Conservation (phyloP, 2,329 filamentous ascomycete species). For the Ramichloridium luteum region DNA sequence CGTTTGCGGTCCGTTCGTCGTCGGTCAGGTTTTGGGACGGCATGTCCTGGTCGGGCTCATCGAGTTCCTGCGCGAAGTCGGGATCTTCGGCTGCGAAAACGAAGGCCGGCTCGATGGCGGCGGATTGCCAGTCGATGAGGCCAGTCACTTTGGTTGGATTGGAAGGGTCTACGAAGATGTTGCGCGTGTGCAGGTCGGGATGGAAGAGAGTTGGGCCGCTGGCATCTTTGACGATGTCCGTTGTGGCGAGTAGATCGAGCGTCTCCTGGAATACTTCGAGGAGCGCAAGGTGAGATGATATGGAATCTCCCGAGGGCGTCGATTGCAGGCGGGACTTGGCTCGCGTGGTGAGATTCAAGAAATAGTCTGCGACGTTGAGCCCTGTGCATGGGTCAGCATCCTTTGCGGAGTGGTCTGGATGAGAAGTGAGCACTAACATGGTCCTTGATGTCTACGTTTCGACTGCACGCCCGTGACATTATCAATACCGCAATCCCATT, state of each 20-base stretch:
- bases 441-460: too few relatives aligned
- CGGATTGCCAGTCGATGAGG: conserved; percentile 27
- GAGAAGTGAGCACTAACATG: too few relatives aligned
- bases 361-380: background rate
- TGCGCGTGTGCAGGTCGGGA: conserved; percentile 22
- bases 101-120: conserved; percentile 12
- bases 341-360: background rate
- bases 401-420: background rate
- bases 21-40: background rate
- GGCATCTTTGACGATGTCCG: background rate
- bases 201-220: conserved; percentile 20
- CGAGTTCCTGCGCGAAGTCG: conserved; percentile 10
- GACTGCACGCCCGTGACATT: too few relatives aligned
- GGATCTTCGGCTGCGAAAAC: conserved; percentile 9
- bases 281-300: background rate
- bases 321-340: background rate
- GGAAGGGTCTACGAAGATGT: conserved; percentile 24
- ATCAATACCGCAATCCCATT: too few relatives aligned
- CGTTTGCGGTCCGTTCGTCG: background rate
- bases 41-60: background rate
- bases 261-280: background rate
- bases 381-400: background rate
- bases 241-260: background rate
- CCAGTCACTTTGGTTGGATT: conserved; percentile 21
- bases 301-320: background rate